A percentile compares a stretch with the other conserved stretches of the same genome.
Evolutionary conservation across 2,329 filamentous ascomycete species (phyloP).

Genomic region (Scytalidium sp.): DNA sequence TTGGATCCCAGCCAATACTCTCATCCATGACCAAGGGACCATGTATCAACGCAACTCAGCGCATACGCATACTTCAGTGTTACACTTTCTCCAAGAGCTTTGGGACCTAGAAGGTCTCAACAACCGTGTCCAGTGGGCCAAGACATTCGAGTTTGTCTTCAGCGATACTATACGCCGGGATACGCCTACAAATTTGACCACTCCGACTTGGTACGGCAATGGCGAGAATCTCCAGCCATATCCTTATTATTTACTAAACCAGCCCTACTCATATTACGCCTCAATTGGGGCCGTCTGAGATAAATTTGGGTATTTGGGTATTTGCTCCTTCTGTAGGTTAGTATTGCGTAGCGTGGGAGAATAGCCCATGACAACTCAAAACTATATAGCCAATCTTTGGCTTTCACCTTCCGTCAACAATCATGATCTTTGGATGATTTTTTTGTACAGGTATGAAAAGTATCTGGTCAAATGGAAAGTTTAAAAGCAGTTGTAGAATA

Average conservation of each 20-base stretch:
- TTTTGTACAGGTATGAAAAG: no score
- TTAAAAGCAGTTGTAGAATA: no score
- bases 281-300: no score
- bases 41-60: constrained; percentile 27
- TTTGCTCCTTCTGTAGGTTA: no score
- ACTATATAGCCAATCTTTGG: no score
- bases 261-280: constrained; percentile 20
- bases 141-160: constrained; percentile 31
- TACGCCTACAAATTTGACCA: constrained; percentile 19
- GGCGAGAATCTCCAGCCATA: constrained; percentile 29
- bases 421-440: no score
- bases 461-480: no score
- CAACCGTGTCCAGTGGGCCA: constrained; percentile 28
- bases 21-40: constrained; percentile 36
- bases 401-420: no score
- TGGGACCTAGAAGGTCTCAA: constrained; percentile 36
- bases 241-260: constrained; percentile 29
- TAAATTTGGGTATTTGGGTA: no score
- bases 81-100: constrained; percentile 37
- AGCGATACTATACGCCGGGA: constrained; percentile 21
- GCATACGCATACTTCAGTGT: constrained; percentile 35
- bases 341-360: no score
- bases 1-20: constrained; percentile 22
- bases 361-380: no score
- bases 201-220: constrained; percentile 32